Conservation (phyloP, 768 basidiomycete genomes). For the Rhizopogon vesiculosus region DNA sequence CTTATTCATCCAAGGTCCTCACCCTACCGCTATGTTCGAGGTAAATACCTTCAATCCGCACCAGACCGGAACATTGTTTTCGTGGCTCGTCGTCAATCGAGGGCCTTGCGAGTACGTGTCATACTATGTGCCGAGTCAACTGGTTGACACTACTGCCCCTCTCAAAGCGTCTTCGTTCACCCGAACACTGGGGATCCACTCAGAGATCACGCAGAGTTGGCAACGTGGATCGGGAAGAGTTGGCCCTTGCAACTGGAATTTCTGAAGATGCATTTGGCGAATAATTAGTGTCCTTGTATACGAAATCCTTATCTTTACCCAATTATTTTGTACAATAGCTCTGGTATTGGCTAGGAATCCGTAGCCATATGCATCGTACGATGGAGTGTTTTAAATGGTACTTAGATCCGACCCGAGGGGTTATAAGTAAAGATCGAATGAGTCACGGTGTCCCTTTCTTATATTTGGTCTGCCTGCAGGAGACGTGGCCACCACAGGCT, state of each 20-base stretch:
- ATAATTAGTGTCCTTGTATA: neutral
- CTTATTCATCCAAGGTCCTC: constrained; percentile 41
- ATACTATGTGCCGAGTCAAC: neutral
- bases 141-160: neutral
- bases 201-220: constrained; percentile 59
- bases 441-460: no score
- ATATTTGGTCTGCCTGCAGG: neutral
- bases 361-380: no score
- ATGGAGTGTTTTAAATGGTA: no score
- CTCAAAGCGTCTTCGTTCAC: constrained; percentile 58
- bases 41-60: constrained; percentile 63
- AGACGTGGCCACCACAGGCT: neutral
- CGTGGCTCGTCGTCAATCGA: constrained; percentile 62
- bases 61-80: constrained; percentile 65
- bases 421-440: no score
- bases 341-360: no score
- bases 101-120: constrained; percentile 67
- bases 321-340: no score
- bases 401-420: no score
- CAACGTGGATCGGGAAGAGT: constrained; percentile 61
- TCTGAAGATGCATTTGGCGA: neutral
- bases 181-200: constrained; percentile 58
- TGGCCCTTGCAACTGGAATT: constrained; percentile 44
- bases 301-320: neutral
- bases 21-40: constrained; percentile 70